Percentiles rank a stretch among this genome's conserved stretches.
Evolutionary conservation across 2,329 filamentous ascomycete genomes (phyloP).

Genomic region (Biscogniauxia mediterranea): DNA sequence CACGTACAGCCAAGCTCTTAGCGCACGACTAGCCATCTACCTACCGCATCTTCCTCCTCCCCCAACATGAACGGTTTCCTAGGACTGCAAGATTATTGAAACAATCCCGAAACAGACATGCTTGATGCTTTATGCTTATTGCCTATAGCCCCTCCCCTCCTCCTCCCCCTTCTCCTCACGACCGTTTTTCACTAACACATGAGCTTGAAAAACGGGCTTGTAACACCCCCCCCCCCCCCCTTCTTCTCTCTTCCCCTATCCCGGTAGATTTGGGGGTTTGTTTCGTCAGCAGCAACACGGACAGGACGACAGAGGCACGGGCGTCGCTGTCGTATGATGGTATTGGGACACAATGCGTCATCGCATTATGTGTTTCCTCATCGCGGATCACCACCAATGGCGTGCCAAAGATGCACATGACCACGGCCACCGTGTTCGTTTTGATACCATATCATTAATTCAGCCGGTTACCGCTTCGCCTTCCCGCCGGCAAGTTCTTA

Average conservation of each 20-base stretch:
- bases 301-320: neutral
- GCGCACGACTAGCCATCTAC: no score
- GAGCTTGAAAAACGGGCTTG: neutral
- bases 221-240: neutral
- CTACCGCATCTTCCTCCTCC: no score
- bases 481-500: neutral
- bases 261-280: neutral
- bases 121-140: neutral
- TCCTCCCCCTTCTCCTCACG: neutral
- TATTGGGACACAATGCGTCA: neutral
- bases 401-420: neutral
- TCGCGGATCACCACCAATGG: neutral
- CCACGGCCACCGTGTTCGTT: neutral
- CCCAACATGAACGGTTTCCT: neutral
- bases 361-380: neutral
- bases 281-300: neutral
- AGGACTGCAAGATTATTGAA: neutral
- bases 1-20: no score
- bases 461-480: neutral
- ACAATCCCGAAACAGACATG: neutral
- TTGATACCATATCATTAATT: neutral
- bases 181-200: neutral
- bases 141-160: neutral
- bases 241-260: neutral
- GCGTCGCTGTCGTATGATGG: neutral